Percentiles rank a stretch among this genome's conserved stretches.
Conservation (phyloP, 306 rosid species). For the Pyrus communis region DNA sequence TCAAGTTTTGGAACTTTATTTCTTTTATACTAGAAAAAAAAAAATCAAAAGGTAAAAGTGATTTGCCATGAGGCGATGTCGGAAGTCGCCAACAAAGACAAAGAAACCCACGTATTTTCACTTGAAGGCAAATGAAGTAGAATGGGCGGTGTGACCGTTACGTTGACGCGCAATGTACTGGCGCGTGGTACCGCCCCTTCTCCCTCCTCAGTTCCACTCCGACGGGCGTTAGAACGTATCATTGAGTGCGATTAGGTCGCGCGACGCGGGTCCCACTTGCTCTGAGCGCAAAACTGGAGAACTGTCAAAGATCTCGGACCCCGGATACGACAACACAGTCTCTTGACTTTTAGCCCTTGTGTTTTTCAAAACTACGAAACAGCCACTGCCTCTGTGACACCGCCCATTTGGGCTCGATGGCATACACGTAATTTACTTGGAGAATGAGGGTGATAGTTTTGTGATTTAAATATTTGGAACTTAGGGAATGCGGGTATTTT, state of each 20-base stretch:
- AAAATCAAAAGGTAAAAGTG: not conserved
- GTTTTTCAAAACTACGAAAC: not conserved
- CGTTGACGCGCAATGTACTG: slow-evolving; percentile 44
- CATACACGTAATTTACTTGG: not conserved
- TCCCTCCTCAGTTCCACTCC: slow-evolving; percentile 7
- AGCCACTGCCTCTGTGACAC: not conserved
- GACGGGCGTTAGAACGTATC: not conserved
- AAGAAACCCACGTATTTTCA: not conserved
- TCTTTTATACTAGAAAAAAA: not conserved
- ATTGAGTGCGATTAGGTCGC: slow-evolving; percentile 40
- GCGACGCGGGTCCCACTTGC: slow-evolving; percentile 39
- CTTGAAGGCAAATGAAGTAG: not conserved
- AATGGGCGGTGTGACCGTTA: slow-evolving; percentile 41
- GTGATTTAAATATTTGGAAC: not conserved
- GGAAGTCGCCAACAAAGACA: not conserved
- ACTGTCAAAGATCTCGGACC: not conserved
- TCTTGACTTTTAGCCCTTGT: not conserved
- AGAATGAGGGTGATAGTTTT: not conserved
- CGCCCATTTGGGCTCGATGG: not conserved
- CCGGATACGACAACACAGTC: not conserved
- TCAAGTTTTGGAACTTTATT: not conserved
- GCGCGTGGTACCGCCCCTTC: slow-evolving; percentile 35
- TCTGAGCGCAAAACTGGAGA: not conserved
- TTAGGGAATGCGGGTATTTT: slow-evolving; percentile 29
- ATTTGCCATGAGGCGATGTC: not conserved